A percentile compares a stretch with the other conserved stretches of the same genome.
Conservation (phyloP, 176 grass and related monocot genomes). For the Eragrostis curvula region DNA sequence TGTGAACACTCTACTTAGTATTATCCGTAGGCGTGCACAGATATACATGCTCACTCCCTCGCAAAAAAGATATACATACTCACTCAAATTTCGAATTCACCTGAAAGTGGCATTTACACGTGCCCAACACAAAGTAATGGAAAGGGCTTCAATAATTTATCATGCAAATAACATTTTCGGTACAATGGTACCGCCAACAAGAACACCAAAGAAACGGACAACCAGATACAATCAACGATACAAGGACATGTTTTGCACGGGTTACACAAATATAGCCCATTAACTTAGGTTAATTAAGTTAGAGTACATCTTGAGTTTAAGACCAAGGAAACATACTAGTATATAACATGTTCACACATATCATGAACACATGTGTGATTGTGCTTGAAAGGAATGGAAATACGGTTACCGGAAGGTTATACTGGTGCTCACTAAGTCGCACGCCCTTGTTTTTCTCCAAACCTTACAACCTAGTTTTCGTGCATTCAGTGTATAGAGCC, state of each 20-base stretch:
- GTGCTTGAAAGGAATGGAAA: not conserved
- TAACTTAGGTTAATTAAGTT: slow-evolving; percentile 7
- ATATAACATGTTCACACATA: not conserved
- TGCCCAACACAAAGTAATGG: not conserved
- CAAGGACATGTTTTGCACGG: slow-evolving; percentile 19
- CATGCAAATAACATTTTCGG: not conserved
- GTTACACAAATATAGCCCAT: slow-evolving; percentile 23
- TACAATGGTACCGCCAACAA: not conserved
- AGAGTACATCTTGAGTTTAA: not conserved
- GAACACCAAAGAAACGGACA: not conserved
- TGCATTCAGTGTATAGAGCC: too few relatives aligned
- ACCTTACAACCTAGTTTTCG: too few relatives aligned
- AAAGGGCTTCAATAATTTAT: not conserved
- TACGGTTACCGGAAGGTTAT: too few relatives aligned
- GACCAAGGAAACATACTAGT: too few relatives aligned
- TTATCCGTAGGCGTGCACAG: too few relatives aligned
- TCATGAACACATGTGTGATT: not conserved
- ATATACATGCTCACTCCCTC: too few relatives aligned
- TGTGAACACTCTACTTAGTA: too few relatives aligned
- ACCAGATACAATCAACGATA: slow-evolving; percentile 6
- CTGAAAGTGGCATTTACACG: not conserved
- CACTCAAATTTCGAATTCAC: not conserved
- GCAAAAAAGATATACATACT: too few relatives aligned
- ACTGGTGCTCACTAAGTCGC: too few relatives aligned
- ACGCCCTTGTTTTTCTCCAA: too few relatives aligned